Base-by-base conservation (phyloP, 805 yeast genomes). In the Myxozyma mucilagina region DNA sequence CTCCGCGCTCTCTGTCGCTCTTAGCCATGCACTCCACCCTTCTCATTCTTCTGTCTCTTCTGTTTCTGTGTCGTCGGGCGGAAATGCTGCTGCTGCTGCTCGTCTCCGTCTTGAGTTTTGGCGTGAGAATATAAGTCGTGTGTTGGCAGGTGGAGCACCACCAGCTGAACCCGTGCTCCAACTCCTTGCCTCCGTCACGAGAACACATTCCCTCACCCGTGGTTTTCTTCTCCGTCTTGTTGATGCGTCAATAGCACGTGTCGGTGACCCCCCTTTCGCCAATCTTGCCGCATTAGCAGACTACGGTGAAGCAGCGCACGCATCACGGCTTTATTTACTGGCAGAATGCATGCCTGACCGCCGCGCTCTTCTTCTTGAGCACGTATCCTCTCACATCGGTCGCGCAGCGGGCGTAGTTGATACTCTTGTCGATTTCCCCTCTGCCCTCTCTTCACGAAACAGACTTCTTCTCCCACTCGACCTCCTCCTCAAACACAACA, bases 301-400 rank as follows among this genome's bases (percentile, higher is more conserved):
- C 0, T 86, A 81, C 68, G 96, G 96, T 0, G 96, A 90, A 73
- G 94, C 93, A 0, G 82, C 87, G 0, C 80, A 80, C 67, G 87
- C 96, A 1, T 94, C 88, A 71, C 74, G 87, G 68, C 85, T 85
- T 68, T 89, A 90, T 67, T 74, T 86, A 14, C 78, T 84, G 8
- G 90, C 86, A 67, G 84, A 84, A 4, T 73, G 84, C 14, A 67
- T 86, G 43, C 61, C 62, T 5, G 63, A 59, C 31, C 35, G 52
- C 14, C 56, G 56, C 20, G 59, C 60, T 8, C 71, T 86, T n/a
- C 82, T 87, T 3, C 41, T 63, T 5, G 70, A 68, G 51, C 70
- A 67, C 36, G 62, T 68, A 34, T 58, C 60, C n/a, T 65, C 96
- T 0, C 96, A 89, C 73, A 74, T 90, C 42, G 96, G 96, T 6